Evolutionary conservation across 768 basidiomycete species (phyloP).

Genomic region (Tremella yokohamensis): DNA sequence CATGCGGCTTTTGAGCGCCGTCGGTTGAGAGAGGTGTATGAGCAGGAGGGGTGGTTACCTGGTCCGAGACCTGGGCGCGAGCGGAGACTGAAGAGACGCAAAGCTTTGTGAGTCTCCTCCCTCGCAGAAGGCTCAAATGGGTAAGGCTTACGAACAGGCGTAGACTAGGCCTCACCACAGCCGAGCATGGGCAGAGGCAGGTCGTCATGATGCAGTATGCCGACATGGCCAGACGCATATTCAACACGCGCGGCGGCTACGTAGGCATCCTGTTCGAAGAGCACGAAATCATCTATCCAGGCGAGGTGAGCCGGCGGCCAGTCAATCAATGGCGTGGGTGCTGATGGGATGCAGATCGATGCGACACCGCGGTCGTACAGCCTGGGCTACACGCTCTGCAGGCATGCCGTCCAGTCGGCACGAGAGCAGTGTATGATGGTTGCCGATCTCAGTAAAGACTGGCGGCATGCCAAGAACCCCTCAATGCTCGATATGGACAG

Average conservation of each 20-base stretch:
- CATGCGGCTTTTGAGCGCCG: slow-evolving; percentile 18
- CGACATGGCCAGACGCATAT: slow-evolving; percentile 26
- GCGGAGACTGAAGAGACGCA: slow-evolving; percentile 12
- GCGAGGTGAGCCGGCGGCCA: no score
- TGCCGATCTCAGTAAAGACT: slow-evolving; percentile 29
- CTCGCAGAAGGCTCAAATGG: no score
- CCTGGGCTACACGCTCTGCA: not conserved
- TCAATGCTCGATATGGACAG: not conserved
- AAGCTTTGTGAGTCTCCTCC: slow-evolving; percentile 9
- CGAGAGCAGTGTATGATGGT: slow-evolving; percentile 6
- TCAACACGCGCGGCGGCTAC: no score
- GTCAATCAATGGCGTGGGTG: no score
- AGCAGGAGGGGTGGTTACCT: slow-evolving; percentile 35
- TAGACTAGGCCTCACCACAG: slow-evolving; percentile 18
- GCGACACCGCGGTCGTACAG: not conserved
- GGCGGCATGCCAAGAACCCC: slow-evolving; percentile 31
- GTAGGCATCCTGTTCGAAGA: no score
- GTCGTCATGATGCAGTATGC: slow-evolving; percentile 35
- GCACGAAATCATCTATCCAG: no score
- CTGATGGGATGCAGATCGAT: no score
- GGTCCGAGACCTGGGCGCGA: slow-evolving; percentile 20
- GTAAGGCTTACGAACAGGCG: slow-evolving; percentile 11
- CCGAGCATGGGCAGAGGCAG: slow-evolving; percentile 12
- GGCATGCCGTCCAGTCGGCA: not conserved
- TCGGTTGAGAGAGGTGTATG: slow-evolving; percentile 24